Conservation (phyloP, 345 rosid species). For the Arabidopsis suecica region DNA sequence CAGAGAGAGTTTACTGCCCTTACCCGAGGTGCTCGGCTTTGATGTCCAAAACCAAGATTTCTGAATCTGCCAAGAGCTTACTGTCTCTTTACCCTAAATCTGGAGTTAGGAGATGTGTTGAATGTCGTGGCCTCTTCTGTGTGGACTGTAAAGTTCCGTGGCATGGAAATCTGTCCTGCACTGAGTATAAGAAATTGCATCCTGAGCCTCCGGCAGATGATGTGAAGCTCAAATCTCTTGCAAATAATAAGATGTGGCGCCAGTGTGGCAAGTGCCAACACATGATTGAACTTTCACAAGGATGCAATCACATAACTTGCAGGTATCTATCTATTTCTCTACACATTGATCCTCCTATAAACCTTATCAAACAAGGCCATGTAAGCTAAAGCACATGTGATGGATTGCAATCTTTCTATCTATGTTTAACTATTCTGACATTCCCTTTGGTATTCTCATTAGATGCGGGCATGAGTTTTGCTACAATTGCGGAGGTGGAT, state of each 20-base stretch:
- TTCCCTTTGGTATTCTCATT: constrained; percentile 24
- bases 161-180: constrained; percentile 64
- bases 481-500: constrained; percentile 59
- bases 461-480: constrained; percentile 67
- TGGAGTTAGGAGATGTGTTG: constrained; percentile 67
- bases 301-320: constrained; percentile 72
- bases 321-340: constrained; percentile 47
- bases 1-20: constrained; percentile 83
- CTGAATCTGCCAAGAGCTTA: constrained; percentile 45
- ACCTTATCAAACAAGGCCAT: neutral
- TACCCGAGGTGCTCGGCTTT: constrained; percentile 74
- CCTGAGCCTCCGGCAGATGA: constrained; percentile 54
- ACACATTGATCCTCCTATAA: neutral
- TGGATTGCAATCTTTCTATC: neutral
- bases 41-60: constrained; percentile 66
- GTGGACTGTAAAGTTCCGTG: constrained; percentile 82
- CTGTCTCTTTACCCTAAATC: constrained; percentile 37
- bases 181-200: constrained; percentile 51
- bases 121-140: constrained; percentile 67
- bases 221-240: constrained; percentile 55
- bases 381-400: neutral
- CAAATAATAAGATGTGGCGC: constrained; percentile 55
- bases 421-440: constrained; percentile 1
- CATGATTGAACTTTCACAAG: constrained; percentile 59
- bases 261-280: constrained; percentile 58